Conservation (phyloP, 2,329 filamentous ascomycete genomes). For the Curvularia sp. region DNA sequence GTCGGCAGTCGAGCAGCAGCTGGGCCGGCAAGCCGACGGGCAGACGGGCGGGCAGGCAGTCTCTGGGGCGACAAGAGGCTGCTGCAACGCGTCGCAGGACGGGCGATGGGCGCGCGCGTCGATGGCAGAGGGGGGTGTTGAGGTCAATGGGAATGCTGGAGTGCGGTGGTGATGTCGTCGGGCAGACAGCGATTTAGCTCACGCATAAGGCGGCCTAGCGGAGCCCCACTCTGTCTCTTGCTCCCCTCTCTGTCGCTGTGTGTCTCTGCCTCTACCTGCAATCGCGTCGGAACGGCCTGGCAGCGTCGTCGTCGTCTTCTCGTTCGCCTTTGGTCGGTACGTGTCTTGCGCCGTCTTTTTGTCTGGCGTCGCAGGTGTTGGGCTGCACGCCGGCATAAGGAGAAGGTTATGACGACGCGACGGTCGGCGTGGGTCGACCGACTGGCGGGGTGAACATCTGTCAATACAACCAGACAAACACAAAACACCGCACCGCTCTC, state of each 20-base stretch:
- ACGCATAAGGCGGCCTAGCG: constrained; percentile 37
- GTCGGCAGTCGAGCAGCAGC: constrained; percentile 38
- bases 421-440: neutral
- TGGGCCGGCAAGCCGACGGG: constrained; percentile 22
- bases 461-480: neutral
- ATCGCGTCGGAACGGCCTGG: constrained; percentile 2
- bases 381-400: neutral
- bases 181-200: constrained; percentile 33
- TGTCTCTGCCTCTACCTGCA: neutral
- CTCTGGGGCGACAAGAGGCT: constrained; percentile 15
- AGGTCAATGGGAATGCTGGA: constrained; percentile 26
- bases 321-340: neutral
- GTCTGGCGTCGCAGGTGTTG: constrained; percentile 8
- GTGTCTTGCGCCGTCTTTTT: constrained; percentile 2
- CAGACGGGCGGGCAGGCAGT: constrained; percentile 20
- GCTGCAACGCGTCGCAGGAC: constrained; percentile 17
- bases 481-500: neutral
- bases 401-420: constrained; percentile 21
- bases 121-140: neutral
- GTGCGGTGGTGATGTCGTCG: constrained; percentile 34
- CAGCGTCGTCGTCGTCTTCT: constrained; percentile 20
- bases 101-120: constrained; percentile 12
- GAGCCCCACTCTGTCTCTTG: constrained; percentile 22
- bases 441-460: constrained; percentile 9
- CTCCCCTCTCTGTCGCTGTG: constrained; percentile 17